These are phyloP conservation scores for Phaseolus coccineus DNA, from an alignment of 331 rosid genomes.

Conservation along the genomic window DNA sequence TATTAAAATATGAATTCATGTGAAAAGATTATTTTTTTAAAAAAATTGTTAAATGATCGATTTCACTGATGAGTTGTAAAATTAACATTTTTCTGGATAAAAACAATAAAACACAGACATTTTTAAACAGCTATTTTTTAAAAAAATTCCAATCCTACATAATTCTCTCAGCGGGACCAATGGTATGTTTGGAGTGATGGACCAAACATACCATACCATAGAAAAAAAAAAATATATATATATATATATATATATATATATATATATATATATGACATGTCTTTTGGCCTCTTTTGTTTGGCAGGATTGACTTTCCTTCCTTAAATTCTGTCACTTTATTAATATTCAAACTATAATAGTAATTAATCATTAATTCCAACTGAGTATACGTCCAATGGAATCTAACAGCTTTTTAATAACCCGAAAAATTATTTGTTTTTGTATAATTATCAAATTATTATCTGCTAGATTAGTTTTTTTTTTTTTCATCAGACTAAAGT, in stretches of 20 bases:
- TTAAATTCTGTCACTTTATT: conserved; percentile 2
- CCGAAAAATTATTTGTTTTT: not conserved
- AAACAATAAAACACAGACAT: too few relatives aligned
- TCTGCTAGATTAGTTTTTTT: not conserved
- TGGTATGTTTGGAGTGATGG: conserved; percentile 1
- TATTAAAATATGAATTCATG: too few relatives aligned
- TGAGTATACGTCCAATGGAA: not conserved
- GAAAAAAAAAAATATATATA: not conserved
- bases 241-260: too few relatives aligned
- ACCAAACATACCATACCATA: not conserved
- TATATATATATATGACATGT: not conserved
- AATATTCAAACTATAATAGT: not conserved
- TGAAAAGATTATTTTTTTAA: too few relatives aligned
- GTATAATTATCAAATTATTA: not conserved
- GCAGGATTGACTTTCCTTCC: not conserved
- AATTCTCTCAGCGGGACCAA: not conserved
- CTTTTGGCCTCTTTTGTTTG: not conserved
- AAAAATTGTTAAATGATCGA: too few relatives aligned
- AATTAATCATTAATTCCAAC: not conserved
- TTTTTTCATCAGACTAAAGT: not conserved
- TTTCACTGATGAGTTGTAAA: too few relatives aligned
- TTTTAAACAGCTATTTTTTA: too few relatives aligned
- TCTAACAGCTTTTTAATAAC: not conserved
- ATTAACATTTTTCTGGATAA: too few relatives aligned
- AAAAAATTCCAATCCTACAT: too few relatives aligned